Conservation (phyloP, 2,329 filamentous ascomycete genomes). For the Teratosphaeria destructans region DNA sequence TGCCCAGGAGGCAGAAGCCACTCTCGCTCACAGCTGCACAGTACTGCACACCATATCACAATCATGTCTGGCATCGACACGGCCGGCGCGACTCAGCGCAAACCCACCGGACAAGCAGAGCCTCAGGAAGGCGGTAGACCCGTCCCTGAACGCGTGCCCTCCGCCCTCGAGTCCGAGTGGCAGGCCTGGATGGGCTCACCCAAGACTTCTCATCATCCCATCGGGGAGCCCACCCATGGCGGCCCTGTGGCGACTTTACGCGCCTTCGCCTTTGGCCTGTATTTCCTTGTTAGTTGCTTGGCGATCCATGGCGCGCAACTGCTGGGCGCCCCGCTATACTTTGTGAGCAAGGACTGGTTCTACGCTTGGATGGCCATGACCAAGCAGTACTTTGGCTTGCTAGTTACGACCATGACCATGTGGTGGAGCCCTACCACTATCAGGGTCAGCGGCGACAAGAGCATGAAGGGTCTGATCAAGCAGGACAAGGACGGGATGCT, state of each 20-base stretch:
- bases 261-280: conserved; percentile 34
- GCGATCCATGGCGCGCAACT: conserved; percentile 55
- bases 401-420: conserved; percentile 69
- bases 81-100: neutral
- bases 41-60: neutral
- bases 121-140: neutral
- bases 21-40: neutral
- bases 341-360: conserved; percentile 62
- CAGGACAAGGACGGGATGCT: conserved; percentile 59
- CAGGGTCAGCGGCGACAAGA: conserved; percentile 71
- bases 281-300: conserved; percentile 35
- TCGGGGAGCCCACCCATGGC: conserved; percentile 33
- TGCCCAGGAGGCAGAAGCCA: neutral
- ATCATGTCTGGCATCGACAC: neutral
- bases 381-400: conserved; percentile 72
- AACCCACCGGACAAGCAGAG: neutral
- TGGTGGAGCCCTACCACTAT: conserved; percentile 76
- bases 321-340: conserved; percentile 63
- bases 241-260: conserved; percentile 31
- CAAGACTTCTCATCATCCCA: conserved; percentile 15
- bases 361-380: conserved; percentile 78
- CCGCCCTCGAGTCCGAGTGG: conserved; percentile 7
- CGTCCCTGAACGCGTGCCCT: conserved; percentile 3
- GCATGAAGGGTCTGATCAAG: conserved; percentile 62
- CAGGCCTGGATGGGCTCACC: conserved; percentile 8